These are phyloP conservation scores for Pontederia paniculata DNA, from an alignment of 176 grass and related monocot species.

Conservation along the genomic window DNA sequence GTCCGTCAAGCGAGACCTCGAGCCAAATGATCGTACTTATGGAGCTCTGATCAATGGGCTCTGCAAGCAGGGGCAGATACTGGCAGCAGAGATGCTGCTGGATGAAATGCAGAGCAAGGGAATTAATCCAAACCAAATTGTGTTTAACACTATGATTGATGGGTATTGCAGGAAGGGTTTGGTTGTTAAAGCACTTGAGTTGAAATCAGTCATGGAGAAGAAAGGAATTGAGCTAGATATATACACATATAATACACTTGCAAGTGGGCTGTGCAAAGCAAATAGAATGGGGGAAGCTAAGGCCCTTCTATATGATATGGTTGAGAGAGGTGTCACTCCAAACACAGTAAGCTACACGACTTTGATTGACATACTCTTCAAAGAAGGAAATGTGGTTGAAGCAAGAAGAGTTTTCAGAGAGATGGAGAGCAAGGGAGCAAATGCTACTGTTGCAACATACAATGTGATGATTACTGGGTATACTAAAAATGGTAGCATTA, in stretches of 20 bases:
- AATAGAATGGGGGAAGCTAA: slow-evolving; percentile 54
- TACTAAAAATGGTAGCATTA: slow-evolving; percentile 58
- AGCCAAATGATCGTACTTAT: slow-evolving; percentile 43
- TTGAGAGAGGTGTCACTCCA: slow-evolving; percentile 35
- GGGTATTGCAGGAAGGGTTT: slow-evolving; percentile 52
- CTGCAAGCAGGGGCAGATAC: slow-evolving; percentile 67
- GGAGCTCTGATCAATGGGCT: slow-evolving; percentile 79
- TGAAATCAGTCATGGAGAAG: slow-evolving; percentile 65
- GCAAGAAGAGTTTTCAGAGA: slow-evolving; percentile 63
- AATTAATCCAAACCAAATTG: slow-evolving; percentile 45
- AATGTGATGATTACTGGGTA: slow-evolving; percentile 83
- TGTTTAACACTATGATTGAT: slow-evolving; percentile 70
- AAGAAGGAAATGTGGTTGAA: slow-evolving; percentile 81
- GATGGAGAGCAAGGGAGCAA: slow-evolving; percentile 39
- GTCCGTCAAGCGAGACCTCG: slow-evolving; percentile 38
- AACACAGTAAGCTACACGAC: slow-evolving; percentile 58
- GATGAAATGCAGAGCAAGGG: slow-evolving; percentile 57
- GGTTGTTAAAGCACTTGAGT: slow-evolving; percentile 47
- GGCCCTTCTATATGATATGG: slow-evolving; percentile 59
- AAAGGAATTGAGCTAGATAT: slow-evolving; percentile 44
- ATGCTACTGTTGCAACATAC: slow-evolving; percentile 48
- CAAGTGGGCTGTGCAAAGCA: slow-evolving; percentile 48
- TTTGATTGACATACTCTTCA: slow-evolving; percentile 62
- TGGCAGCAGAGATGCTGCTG: slow-evolving; percentile 57
- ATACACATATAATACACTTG: slow-evolving; percentile 60